Conservation (phyloP, 1,139 yeast species). For the Hyphopichia khmerensis region DNA sequence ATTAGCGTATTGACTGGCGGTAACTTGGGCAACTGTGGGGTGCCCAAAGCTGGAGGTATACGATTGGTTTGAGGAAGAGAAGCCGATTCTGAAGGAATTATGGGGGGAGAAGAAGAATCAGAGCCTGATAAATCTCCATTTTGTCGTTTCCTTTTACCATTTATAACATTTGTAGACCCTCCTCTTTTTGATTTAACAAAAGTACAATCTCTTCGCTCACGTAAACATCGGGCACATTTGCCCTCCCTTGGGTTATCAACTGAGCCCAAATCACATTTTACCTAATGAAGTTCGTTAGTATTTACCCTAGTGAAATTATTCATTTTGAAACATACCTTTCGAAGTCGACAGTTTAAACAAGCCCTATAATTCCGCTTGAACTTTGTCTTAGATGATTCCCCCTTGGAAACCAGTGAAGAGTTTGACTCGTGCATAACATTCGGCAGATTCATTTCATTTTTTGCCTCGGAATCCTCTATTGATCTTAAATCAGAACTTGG, state of each 20-base stretch:
- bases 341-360: slow-evolving; percentile 76
- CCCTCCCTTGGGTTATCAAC: slow-evolving; percentile 73
- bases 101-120: slow-evolving; percentile 1
- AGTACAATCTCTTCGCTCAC: slow-evolving; percentile 80
- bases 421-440: background rate
- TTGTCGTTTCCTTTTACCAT: slow-evolving; percentile 28
- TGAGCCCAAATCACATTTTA: slow-evolving; percentile 77
- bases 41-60: background rate
- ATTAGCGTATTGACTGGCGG: background rate
- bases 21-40: background rate
- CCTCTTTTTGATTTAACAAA: slow-evolving; percentile 68
- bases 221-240: slow-evolving; percentile 79
- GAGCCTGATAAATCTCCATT: background rate
- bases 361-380: slow-evolving; percentile 74
- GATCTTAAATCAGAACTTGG: no score
- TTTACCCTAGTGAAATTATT: no score
- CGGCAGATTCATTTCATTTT: background rate
- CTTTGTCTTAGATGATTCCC: slow-evolving; percentile 9
- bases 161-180: slow-evolving; percentile 46
- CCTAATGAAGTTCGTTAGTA: no score
- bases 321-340: slow-evolving; percentile 59
- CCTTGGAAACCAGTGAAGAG: background rate
- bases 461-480: background rate
- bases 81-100: background rate
- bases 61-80: background rate